Evolutionary conservation across 75 land plant species (phyloP), one percentile per base, ranked within the genome.

Genomic region (Azolla pinnata): DNA sequence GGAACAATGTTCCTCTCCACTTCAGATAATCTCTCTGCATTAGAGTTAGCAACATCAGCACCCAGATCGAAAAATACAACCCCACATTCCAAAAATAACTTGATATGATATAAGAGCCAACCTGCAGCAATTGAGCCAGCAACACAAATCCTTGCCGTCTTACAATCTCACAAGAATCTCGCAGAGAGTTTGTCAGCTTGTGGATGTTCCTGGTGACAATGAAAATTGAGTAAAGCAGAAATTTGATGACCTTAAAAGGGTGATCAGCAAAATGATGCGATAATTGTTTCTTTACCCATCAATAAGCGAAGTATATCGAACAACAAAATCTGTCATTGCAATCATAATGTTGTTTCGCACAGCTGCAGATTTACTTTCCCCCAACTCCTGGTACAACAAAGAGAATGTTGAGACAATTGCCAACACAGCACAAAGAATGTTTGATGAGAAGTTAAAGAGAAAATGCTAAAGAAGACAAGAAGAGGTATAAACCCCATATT

Each of bases 1-100:
- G 91, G 61, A 90, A 90, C 4, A 90, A 80, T 10, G 84, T 68
- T 19, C 96, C 96, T 67, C 87, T 81, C 96, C 96, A 90, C 59
- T 90, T 90, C 31, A 90, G 87, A 75, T 90, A 90, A 68, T 90
- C 96, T 54, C 79, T 69, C 90, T 86, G 75, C 1, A 65, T n/a
- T 51, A 55, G 28, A 29, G 1, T 58, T 53, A 52, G 4, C 20
- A 4, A 31, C 28, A 53, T 7, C n/a, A 2, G 27, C 29, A 9
- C 29, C 18, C n/a, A 18, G 31, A 2, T 18, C 14, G 19, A 56
- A 33, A 34, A 54, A 40, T 0, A 24, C 4, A 1, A n/a, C n/a
- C n/a, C n/a, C n/a, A n/a, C n/a, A n/a, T n/a, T n/a, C n/a, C 33
- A 30, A 33, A 34, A 14, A 10, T 35, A 16, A 29, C 1, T 24